These are phyloP conservation scores for Thelonectria blattea DNA, from an alignment of 2,329 filamentous ascomycete genomes.

Conservation along the genomic window DNA sequence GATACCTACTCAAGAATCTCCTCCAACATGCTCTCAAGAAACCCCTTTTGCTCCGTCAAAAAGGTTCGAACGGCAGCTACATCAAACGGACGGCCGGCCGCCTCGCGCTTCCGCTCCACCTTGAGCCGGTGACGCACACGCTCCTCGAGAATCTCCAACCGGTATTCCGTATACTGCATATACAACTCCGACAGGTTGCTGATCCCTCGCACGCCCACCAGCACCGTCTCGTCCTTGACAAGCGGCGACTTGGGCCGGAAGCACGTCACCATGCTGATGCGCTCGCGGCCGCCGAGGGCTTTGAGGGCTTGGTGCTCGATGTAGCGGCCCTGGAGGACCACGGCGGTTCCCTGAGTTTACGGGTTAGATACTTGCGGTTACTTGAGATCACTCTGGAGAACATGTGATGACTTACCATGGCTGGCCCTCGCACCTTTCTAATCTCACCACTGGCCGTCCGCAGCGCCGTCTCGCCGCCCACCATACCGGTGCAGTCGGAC, in stretches of 20 bases:
- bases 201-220: constrained; percentile 64
- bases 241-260: constrained; percentile 63
- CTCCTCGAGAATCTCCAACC: constrained; percentile 57
- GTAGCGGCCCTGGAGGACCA: constrained; percentile 69
- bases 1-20: constrained; percentile 2
- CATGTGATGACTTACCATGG: too few relatives aligned
- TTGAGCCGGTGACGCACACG: constrained; percentile 43
- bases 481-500: constrained; percentile 66
- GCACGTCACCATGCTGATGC: constrained; percentile 69
- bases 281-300: constrained; percentile 63
- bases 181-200: constrained; percentile 64
- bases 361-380: too few relatives aligned
- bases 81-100: constrained; percentile 2
- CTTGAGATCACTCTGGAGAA: too few relatives aligned
- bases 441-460: constrained; percentile 58
- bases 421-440: constrained; percentile 63
- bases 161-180: constrained; percentile 66
- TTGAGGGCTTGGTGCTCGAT: constrained; percentile 68
- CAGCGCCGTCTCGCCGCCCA: constrained; percentile 69
- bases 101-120: constrained; percentile 16
- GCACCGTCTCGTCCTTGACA: constrained; percentile 65
- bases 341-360: constrained; percentile 57
- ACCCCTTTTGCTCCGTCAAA: constrained; percentile 9
- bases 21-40: constrained; percentile 15
- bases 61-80: not conserved